phyloP scores from a whole-genome alignment of 2,329 filamentous ascomycete genomes.

The Fusarium decemcellulare region DNA sequence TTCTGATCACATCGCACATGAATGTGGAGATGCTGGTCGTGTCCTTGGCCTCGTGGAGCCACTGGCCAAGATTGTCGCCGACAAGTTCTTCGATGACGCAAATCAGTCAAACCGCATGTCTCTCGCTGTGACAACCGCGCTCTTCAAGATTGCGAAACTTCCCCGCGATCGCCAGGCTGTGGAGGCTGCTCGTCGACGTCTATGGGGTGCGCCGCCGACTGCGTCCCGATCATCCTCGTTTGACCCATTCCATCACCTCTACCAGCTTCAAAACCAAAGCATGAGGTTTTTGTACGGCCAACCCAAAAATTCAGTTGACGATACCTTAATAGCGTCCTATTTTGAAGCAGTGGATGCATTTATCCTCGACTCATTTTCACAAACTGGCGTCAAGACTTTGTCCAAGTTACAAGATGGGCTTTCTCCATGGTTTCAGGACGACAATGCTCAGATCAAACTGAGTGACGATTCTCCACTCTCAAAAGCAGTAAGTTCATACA shows the following conservation, averaged over 20 bases:
- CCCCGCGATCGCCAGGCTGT: slow-evolving; percentile 74
- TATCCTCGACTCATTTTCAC: slow-evolving; percentile 61
- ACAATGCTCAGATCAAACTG: slow-evolving; percentile 57
- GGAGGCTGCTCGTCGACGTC: slow-evolving; percentile 74
- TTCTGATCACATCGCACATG: slow-evolving; percentile 68
- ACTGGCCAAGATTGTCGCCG: slow-evolving; percentile 70
- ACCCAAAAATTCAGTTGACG: slow-evolving; percentile 55
- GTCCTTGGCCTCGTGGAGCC: slow-evolving; percentile 80
- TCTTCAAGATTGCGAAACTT: slow-evolving; percentile 65
- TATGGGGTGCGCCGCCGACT: slow-evolving; percentile 67
- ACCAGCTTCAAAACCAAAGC: slow-evolving; percentile 69
- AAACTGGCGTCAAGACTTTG: slow-evolving; percentile 70
- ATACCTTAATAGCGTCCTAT: slow-evolving; percentile 59
- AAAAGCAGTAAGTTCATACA: slow-evolving; percentile 59
- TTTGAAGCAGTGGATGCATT: slow-evolving; percentile 69
- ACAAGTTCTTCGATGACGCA: slow-evolving; percentile 44
- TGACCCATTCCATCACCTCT: slow-evolving; percentile 77
- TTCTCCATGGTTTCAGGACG: slow-evolving; percentile 75
- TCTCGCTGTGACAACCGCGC: slow-evolving; percentile 55
- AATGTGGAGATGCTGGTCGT: slow-evolving; percentile 77
- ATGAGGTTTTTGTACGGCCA: slow-evolving; percentile 69
- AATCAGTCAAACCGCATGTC: slow-evolving; percentile 43
- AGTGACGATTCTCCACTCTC: slow-evolving; percentile 57
- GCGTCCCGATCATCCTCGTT: slow-evolving; percentile 59
- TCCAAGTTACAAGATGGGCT: slow-evolving; percentile 74